Evolutionary conservation across 2,329 filamentous ascomycete genomes (phyloP).

Genomic region (Pezicula carpinea): DNA sequence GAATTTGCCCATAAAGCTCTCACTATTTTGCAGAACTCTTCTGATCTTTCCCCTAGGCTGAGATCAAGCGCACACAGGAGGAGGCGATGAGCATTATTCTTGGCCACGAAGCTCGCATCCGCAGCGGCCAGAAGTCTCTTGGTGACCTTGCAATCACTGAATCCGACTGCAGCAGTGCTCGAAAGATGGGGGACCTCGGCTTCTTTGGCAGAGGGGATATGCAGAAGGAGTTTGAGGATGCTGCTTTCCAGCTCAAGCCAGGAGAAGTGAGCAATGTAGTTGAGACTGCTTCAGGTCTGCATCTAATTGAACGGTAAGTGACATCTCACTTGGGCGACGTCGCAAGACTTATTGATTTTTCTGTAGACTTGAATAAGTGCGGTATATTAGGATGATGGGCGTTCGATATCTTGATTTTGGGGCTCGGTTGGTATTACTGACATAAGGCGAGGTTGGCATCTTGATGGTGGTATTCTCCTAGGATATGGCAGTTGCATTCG

Average conservation of each 20-base stretch:
- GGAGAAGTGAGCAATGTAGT: slow-evolving; percentile 84
- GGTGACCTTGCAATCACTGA: slow-evolving; percentile 84
- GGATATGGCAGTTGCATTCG: slow-evolving; percentile 2
- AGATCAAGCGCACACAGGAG: slow-evolving; percentile 84
- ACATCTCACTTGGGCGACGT: neutral
- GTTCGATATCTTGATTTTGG: neutral
- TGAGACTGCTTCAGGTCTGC: slow-evolving; percentile 88
- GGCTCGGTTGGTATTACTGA: neutral
- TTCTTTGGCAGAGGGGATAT: slow-evolving; percentile 94
- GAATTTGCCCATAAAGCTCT: slow-evolving; percentile 14
- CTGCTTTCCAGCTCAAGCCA: slow-evolving; percentile 82
- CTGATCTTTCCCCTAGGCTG: slow-evolving; percentile 39
- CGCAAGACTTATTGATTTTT: slow-evolving; percentile 22
- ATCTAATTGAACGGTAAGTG: slow-evolving; percentile 84
- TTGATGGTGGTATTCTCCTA: slow-evolving; percentile 8
- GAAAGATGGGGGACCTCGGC: slow-evolving; percentile 90
- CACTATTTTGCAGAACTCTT: slow-evolving; percentile 2
- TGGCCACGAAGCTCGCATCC: slow-evolving; percentile 71
- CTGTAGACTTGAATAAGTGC: slow-evolving; percentile 11
- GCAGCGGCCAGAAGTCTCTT: slow-evolving; percentile 61
- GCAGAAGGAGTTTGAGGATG: slow-evolving; percentile 98
- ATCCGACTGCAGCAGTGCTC: slow-evolving; percentile 92
- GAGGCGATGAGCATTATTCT: slow-evolving; percentile 77
- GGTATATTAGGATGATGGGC: neutral
- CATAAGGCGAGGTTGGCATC: neutral